phyloP scores from a whole-genome alignment of 148 eudicot genomes.

The Vaccinium corymbosum region DNA sequence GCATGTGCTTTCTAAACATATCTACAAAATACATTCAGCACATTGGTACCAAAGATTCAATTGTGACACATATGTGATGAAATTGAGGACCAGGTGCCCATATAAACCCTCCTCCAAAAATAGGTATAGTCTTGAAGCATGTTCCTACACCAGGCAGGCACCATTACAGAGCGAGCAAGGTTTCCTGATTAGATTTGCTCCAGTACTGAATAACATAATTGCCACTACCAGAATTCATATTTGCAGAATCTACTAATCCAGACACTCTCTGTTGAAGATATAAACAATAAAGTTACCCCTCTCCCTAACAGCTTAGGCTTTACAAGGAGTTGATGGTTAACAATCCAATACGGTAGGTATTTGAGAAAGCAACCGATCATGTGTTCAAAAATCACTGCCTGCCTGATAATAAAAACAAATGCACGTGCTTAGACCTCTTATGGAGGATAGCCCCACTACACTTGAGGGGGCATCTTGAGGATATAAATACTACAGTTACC shows the following conservation, averaged over 20 bases:
- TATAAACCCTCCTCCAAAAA: neutral
- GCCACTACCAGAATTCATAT: neutral
- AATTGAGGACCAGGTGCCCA: neutral
- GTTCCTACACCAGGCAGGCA: neutral
- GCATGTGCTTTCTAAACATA: neutral
- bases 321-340: neutral
- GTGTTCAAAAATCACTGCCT: neutral
- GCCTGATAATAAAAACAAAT: neutral
- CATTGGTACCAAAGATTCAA: neutral
- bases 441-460: neutral
- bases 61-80: neutral
- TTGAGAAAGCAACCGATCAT: no score
- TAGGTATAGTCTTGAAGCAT: neutral
- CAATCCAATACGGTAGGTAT: neutral
- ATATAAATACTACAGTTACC: neutral
- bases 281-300: neutral
- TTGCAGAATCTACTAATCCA: neutral
- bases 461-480: neutral
- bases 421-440: neutral
- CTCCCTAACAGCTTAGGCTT: neutral
- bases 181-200: neutral
- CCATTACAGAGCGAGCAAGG: neutral
- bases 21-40: neutral
- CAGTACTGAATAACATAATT: neutral
- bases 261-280: neutral